A percentile compares a stretch with the other conserved stretches of the same genome.
Evolutionary conservation across 495 filamentous ascomycete genomes (phyloP).

Genomic region (Cercophora newfieldiana): DNA sequence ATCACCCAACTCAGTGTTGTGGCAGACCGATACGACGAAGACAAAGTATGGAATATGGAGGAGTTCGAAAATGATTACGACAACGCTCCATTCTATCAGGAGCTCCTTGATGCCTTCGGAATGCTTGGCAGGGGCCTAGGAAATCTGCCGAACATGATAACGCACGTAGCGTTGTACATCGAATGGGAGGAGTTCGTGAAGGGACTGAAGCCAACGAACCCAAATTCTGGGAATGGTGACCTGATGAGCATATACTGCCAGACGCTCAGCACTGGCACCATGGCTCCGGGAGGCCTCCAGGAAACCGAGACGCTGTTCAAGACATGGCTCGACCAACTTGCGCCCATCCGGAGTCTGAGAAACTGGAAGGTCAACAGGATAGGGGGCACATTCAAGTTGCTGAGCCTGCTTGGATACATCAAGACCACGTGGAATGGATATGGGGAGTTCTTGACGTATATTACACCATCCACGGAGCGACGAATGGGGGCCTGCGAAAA

Average conservation of each 20-base stretch:
- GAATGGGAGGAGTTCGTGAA: constrained; percentile 14
- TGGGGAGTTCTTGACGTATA: constrained; percentile 8
- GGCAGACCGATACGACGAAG: not conserved
- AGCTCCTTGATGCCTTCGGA: not conserved
- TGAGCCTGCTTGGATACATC: constrained; percentile 11
- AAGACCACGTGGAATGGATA: constrained; percentile 10
- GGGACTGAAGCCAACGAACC: constrained; percentile 17
- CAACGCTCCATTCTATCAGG: not conserved
- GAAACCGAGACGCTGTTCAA: constrained; percentile 5
- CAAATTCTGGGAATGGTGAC: not conserved
- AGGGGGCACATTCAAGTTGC: not conserved
- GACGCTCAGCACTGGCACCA: constrained; percentile 16
- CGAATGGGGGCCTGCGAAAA: constrained; percentile 9
- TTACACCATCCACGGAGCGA: not conserved
- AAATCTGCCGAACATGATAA: constrained; percentile 2
- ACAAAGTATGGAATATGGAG: not conserved
- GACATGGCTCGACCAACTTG: not conserved
- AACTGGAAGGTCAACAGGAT: constrained; percentile 7
- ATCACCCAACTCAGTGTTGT: not conserved
- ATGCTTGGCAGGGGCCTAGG: not conserved
- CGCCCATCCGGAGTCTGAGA: constrained; percentile 11
- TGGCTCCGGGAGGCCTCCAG: constrained; percentile 9
- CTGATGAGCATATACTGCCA: constrained; percentile 7
- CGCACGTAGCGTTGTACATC: not conserved
- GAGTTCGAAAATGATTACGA: not conserved